Conservation (phyloP, 179 eudicot species). For the Spinacia oleracea region DNA sequence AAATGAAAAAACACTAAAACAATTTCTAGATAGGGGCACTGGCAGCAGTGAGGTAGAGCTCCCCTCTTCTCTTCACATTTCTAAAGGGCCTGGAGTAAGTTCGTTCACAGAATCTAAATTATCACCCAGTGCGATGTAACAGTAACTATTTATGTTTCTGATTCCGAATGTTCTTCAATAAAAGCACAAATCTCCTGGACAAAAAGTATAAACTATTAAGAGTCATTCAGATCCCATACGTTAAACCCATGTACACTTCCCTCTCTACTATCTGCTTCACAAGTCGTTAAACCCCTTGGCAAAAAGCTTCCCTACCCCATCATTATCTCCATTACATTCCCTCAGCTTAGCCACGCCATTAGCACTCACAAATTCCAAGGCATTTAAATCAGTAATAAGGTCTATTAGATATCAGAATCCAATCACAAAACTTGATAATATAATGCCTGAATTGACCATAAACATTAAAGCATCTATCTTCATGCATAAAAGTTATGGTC, state of each 20-base stretch:
- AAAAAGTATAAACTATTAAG: background rate
- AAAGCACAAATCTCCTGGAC: background rate
- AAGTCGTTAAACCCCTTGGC: background rate
- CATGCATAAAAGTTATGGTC: background rate
- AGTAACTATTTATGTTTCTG: background rate
- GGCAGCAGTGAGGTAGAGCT: background rate
- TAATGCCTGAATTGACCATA: background rate
- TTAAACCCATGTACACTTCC: no score
- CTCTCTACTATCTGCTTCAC: background rate
- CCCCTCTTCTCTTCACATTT: background rate
- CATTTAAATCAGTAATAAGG: background rate
- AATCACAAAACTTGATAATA: background rate
- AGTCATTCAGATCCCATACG: background rate
- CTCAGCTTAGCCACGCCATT: background rate
- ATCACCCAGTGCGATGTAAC: background rate
- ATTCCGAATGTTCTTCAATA: background rate
- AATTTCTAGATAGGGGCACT: background rate
- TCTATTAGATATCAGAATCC: background rate
- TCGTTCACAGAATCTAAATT: no score
- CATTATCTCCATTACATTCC: background rate
- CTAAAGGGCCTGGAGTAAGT: background rate
- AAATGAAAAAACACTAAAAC: background rate
- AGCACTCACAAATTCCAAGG: no score
- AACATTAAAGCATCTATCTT: background rate
- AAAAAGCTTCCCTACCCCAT: background rate